These are phyloP conservation scores for Lunularia cruciata DNA, from an alignment of 225 moss, liverwort and hornwort genomes.

Conservation along the genomic window DNA sequence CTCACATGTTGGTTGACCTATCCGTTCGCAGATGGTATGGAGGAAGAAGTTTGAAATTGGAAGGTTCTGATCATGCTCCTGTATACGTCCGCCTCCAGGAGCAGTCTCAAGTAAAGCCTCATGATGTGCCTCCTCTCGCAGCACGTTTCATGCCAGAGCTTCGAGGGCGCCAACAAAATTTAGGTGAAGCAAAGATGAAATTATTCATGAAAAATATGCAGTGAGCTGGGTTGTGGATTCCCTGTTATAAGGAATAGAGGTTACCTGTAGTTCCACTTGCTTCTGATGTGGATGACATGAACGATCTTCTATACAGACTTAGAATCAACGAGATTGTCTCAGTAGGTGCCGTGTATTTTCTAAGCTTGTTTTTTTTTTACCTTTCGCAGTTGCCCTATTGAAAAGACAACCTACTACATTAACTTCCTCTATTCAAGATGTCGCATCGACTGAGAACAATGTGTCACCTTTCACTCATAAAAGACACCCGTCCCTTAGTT, in stretches of 20 bases:
- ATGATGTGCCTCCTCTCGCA: constrained; percentile 88
- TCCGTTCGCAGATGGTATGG: constrained; percentile 64
- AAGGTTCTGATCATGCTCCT: constrained; percentile 98
- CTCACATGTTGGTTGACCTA: background rate
- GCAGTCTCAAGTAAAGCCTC: constrained; percentile 56
- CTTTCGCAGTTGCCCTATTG: constrained; percentile 64
- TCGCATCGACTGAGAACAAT: background rate
- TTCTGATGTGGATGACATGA: too few relatives aligned
- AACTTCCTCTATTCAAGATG: background rate
- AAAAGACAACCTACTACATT: constrained; percentile 42
- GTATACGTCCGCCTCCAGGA: constrained; percentile 57
- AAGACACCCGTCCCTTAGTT: background rate
- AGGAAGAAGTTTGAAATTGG: constrained; percentile 74
- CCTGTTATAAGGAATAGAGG: too few relatives aligned
- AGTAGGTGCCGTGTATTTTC: background rate
- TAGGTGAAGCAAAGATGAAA: constrained; percentile 50
- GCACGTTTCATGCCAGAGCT: constrained; percentile 96
- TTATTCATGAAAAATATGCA: too few relatives aligned
- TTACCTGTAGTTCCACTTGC: background rate
- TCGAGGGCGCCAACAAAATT: constrained; percentile 90
- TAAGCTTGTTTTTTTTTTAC: background rate
- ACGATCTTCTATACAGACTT: too few relatives aligned
- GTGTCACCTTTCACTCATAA: background rate
- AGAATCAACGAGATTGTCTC: too few relatives aligned
- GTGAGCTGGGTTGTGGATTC: too few relatives aligned